Evolutionary conservation across 306 rosid genomes (phyloP).

Genomic region (Castanospermum australe): DNA sequence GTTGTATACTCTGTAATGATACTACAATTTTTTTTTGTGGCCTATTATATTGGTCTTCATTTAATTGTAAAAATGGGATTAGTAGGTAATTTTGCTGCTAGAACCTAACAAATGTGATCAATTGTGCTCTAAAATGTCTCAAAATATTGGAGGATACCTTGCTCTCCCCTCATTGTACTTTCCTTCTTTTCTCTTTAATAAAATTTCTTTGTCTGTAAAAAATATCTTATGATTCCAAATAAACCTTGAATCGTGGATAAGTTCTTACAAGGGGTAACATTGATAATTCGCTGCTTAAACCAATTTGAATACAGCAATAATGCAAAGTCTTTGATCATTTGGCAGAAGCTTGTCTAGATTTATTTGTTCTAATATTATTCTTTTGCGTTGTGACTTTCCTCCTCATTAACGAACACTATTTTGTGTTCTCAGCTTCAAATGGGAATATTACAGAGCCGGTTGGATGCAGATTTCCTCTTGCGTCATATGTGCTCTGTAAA

Average conservation of each 20-base stretch:
- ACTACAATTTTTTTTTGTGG: background rate
- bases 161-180: background rate
- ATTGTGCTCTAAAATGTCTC: background rate
- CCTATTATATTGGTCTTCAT: background rate
- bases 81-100: constrained; percentile 1
- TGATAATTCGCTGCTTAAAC: constrained; percentile 13
- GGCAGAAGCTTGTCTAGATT: constrained; percentile 10
- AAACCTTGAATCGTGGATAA: background rate
- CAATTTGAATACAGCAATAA: background rate
- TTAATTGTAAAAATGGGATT: constrained; percentile 9
- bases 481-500: constrained; percentile 96
- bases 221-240: background rate
- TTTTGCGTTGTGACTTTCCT: background rate
- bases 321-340: constrained; percentile 11
- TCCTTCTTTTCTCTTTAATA: background rate
- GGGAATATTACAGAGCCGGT: constrained; percentile 82
- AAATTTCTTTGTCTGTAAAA: background rate
- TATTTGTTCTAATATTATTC: background rate
- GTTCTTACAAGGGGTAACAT: background rate
- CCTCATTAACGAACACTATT: constrained; percentile 12
- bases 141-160: background rate
- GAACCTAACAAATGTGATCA: background rate
- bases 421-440: constrained; percentile 78
- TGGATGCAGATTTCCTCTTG: constrained; percentile 96
- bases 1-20: background rate